Conservation (phyloP, 257 asterid species). For the Knoxia roxburghii region DNA sequence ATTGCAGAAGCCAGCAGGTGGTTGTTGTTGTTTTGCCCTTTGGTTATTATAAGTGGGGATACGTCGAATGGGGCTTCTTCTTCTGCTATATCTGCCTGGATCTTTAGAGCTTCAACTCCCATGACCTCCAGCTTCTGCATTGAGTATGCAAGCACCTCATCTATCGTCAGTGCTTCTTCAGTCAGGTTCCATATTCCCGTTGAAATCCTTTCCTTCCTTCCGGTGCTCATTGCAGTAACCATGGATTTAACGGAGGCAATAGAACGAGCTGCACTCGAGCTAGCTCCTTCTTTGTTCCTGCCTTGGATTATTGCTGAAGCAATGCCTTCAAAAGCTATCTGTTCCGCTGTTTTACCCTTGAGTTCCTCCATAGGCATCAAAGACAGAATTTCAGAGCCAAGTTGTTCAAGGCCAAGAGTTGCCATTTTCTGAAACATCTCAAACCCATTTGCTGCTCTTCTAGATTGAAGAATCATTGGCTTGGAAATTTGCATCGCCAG, state of each 20-base stretch:
- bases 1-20: slow-evolving; percentile 47
- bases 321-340: slow-evolving; percentile 91
- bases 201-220: slow-evolving; percentile 56
- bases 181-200: slow-evolving; percentile 73
- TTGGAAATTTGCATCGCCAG: slow-evolving; percentile 86
- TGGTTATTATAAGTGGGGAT: slow-evolving; percentile 46
- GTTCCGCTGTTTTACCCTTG: slow-evolving; percentile 80
- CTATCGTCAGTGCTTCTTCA: slow-evolving; percentile 52
- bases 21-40: slow-evolving; percentile 20
- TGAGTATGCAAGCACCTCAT: slow-evolving; percentile 57
- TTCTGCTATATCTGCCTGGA: slow-evolving; percentile 63
- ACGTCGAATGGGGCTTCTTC: slow-evolving; percentile 83
- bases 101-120: slow-evolving; percentile 65
- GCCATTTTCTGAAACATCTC: slow-evolving; percentile 75
- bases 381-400: slow-evolving; percentile 48
- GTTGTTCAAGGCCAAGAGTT: slow-evolving; percentile 51
- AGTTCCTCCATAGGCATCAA: slow-evolving; percentile 84
- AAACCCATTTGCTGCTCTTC: slow-evolving; percentile 40
- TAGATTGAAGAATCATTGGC: slow-evolving; percentile 48
- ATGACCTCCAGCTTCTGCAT: slow-evolving; percentile 75
- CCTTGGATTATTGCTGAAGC: slow-evolving; percentile 81
- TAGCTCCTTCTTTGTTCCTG: slow-evolving; percentile 72
- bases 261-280: slow-evolving; percentile 78
- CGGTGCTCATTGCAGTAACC: slow-evolving; percentile 54
- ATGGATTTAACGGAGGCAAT: slow-evolving; percentile 61